Base-by-base conservation (phyloP, 768 basidiomycete genomes). In the Auriscalpium microsporum region DNA sequence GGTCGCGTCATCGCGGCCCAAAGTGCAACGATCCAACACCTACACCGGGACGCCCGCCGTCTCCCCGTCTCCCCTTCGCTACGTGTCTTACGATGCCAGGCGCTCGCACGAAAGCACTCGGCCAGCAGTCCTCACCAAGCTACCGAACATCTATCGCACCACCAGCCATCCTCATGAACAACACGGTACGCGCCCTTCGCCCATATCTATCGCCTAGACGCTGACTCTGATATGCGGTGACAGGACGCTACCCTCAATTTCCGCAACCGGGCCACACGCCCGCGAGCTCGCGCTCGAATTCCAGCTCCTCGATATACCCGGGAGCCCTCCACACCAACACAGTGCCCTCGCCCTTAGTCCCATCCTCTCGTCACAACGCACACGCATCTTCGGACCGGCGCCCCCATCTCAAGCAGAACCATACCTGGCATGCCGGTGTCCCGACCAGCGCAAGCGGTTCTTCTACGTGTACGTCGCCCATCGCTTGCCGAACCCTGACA, bases 201-300 rank as follows among this genome's bases (percentile, higher is more conserved):
- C 67, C 69, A 38, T 60, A 16, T 54, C 56, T 8, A 33, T 45
- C 54, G 45, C 38, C 33, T 50, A 50, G 58, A 42, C 21, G 28
- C 59, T 59, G 45, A 56, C 55, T 21, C 19, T 40, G 56, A 62
- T 44, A 55, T 56, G 63, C 55, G 58, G 62, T 42, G 50, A 50
- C 48, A 65, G 60, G 44, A 44, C 55, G 40, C 17, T 37, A 42
- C 47, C 46, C 56, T 38, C 57, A 51, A 47, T 54, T 44, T 50
- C 57, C 63, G 57, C 52, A 64, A 14, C 53, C 67, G 8, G 60
- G 58, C 23, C 62, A 65, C 53, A 71, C 69, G 4, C 69, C 74
- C 50, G 51, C 69, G 10, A 81, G 79, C 47, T 77, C 77, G 45
- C 75, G 76, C 19, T 77, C 79, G n/a, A 74, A 74, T 53, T 80